A percentile compares a stretch with the other conserved stretches of the same genome.
These are phyloP conservation scores for Microsporum canis DNA, from an alignment of 2,329 filamentous ascomycete genomes.

Conservation along the genomic window DNA sequence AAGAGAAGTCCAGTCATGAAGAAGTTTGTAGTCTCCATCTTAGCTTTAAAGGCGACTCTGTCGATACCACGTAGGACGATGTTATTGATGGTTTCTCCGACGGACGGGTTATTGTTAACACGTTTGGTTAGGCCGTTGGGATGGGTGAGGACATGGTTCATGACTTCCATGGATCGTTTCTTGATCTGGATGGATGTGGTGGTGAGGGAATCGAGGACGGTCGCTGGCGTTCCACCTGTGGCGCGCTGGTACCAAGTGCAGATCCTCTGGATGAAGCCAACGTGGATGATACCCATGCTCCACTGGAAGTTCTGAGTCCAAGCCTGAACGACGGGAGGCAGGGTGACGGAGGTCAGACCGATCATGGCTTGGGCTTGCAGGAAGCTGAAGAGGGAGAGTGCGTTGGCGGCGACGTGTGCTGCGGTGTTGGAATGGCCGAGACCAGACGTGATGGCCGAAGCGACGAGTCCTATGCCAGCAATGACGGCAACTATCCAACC, in stretches of 20 bases:
- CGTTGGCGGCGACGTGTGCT: slow-evolving; percentile 86
- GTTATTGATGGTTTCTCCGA: slow-evolving; percentile 38
- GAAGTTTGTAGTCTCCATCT: slow-evolving; percentile 81
- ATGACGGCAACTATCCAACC: slow-evolving; percentile 85
- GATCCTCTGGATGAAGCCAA: slow-evolving; percentile 77
- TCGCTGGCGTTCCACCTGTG: slow-evolving; percentile 75
- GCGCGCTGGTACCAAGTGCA: slow-evolving; percentile 94
- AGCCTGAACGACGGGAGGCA: slow-evolving; percentile 77
- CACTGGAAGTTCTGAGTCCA: slow-evolving; percentile 98
- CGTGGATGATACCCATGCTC: slow-evolving; percentile 89
- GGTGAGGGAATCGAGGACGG: slow-evolving; percentile 60
- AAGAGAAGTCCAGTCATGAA: slow-evolving; percentile 87
- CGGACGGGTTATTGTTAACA: slow-evolving; percentile 37
- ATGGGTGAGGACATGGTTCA: slow-evolving; percentile 2
- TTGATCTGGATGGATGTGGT: slow-evolving; percentile 74
- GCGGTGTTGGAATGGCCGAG: slow-evolving; percentile 88
- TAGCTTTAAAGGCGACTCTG: slow-evolving; percentile 73
- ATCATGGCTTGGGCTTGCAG: slow-evolving; percentile 91
- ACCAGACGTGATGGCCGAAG: slow-evolving; percentile 79
- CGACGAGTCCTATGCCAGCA: slow-evolving; percentile 68
- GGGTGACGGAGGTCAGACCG: slow-evolving; percentile 66
- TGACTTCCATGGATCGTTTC: slow-evolving; percentile 46
- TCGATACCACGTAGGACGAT: slow-evolving; percentile 67
- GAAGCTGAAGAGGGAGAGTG: slow-evolving; percentile 84
- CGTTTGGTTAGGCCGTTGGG: slow-evolving; percentile 41